Conservation (phyloP, 768 basidiomycete genomes). For the Gyrodon lividus region DNA sequence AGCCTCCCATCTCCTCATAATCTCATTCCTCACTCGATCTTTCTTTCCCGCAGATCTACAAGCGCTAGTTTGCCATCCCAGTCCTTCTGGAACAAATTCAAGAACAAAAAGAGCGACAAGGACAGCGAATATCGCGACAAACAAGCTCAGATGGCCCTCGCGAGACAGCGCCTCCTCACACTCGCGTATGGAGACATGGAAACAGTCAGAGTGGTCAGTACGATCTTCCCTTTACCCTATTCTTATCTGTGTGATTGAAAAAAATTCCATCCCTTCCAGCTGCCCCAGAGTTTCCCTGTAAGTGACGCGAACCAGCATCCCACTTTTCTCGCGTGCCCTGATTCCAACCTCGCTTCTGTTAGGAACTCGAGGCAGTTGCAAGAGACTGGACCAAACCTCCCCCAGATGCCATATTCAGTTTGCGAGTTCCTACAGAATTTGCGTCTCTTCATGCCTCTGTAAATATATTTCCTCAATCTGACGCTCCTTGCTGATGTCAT, state of each 20-base stretch:
- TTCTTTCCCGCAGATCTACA: slow-evolving; percentile 54
- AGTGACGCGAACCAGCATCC: slow-evolving; percentile 21
- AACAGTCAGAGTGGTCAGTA: slow-evolving; percentile 65
- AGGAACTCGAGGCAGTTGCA: slow-evolving; percentile 82
- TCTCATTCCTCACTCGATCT: slow-evolving; percentile 29
- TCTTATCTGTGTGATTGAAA: slow-evolving; percentile 3
- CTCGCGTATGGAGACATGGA: slow-evolving; percentile 85
- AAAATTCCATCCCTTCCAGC: slow-evolving; percentile 36
- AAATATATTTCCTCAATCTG: slow-evolving; percentile 30
- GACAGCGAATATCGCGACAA: slow-evolving; percentile 57
- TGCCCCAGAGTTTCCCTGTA: slow-evolving; percentile 68
- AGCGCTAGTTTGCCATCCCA: slow-evolving; percentile 56
- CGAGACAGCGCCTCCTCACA: slow-evolving; percentile 75
- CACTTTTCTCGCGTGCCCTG: not conserved
- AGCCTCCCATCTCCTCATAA: slow-evolving; percentile 20
- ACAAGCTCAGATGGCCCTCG: slow-evolving; percentile 63
- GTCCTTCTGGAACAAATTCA: slow-evolving; percentile 64
- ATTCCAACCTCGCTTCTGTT: slow-evolving; percentile 6
- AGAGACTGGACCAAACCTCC: slow-evolving; percentile 87
- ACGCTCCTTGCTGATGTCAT: slow-evolving; percentile 22
- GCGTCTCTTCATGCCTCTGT: slow-evolving; percentile 84
- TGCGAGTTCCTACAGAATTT: slow-evolving; percentile 85
- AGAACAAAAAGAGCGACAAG: slow-evolving; percentile 59
- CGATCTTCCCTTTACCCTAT: slow-evolving; percentile 3
- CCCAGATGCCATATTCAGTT: slow-evolving; percentile 68